These are phyloP conservation scores for Sarcomyxa edulis DNA, from an alignment of 768 basidiomycete species.

Conservation along the genomic window DNA sequence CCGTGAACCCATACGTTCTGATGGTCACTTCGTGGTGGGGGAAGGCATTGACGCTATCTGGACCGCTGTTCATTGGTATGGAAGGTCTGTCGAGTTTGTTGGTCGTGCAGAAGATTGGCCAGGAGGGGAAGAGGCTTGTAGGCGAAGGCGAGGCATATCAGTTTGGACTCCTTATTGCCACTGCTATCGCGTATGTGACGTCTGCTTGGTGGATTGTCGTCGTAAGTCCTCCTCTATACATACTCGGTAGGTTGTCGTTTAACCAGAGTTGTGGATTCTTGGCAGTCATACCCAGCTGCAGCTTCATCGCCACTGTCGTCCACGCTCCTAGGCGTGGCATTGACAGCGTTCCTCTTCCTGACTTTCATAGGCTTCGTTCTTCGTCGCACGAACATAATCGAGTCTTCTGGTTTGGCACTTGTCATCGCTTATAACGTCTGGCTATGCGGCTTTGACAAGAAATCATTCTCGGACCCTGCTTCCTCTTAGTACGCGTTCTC, in stretches of 20 bases:
- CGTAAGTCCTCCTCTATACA: conserved; percentile 36
- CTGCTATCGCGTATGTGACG: conserved; percentile 74
- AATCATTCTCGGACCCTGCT: conserved; percentile 65
- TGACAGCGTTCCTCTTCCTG: conserved; percentile 86
- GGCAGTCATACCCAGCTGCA: conserved; percentile 74
- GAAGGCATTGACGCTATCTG: conserved; percentile 59
- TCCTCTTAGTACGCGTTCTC: conserved; percentile 68
- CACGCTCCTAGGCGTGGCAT: conserved; percentile 80
- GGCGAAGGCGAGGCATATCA: conserved; percentile 70
- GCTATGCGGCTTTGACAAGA: conserved; percentile 79
- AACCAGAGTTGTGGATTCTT: not conserved
- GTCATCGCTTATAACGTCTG: conserved; percentile 90
- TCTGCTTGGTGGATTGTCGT: conserved; percentile 86
- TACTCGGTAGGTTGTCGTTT: not conserved
- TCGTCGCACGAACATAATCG: conserved; percentile 87
- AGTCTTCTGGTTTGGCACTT: conserved; percentile 81
- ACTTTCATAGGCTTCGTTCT: conserved; percentile 88
- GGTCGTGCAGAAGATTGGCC: conserved; percentile 77
- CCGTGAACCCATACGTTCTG: conserved; percentile 52
- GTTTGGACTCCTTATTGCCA: conserved; percentile 68
- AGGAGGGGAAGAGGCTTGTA: conserved; percentile 68
- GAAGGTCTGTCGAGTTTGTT: conserved; percentile 83
- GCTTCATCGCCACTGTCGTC: conserved; percentile 84
- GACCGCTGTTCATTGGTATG: conserved; percentile 75
- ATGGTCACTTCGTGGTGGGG: conserved; percentile 70